A percentile compares a stretch with the other conserved stretches of the same genome.
These are phyloP conservation scores for Zizania latifolia DNA, from an alignment of 176 grass and related monocot species.

Conservation along the genomic window DNA sequence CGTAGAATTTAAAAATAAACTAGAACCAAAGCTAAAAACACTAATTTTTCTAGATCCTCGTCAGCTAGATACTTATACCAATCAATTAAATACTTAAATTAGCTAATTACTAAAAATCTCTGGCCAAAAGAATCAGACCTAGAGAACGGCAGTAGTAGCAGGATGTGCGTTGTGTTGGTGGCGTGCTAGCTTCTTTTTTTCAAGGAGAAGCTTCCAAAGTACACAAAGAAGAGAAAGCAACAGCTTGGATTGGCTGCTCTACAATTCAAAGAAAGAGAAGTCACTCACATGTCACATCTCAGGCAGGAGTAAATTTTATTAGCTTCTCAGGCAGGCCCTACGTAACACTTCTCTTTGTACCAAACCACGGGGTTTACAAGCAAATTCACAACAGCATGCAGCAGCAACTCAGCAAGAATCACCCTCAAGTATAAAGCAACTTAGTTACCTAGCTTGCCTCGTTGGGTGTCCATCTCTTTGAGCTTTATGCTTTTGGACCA, in stretches of 20 bases:
- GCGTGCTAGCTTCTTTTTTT: constrained; percentile 43
- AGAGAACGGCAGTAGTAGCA: background rate
- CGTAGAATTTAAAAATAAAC: no score
- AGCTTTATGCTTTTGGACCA: constrained; percentile 59
- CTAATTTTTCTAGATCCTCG: no score
- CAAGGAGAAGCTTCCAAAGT: constrained; percentile 47
- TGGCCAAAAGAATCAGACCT: no score
- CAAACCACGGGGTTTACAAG: background rate
- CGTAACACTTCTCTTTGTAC: background rate
- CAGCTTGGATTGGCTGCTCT: constrained; percentile 21
- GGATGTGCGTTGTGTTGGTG: background rate
- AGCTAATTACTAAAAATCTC: no score
- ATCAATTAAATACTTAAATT: no score
- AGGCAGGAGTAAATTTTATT: background rate
- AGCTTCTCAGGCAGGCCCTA: background rate
- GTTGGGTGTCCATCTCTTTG: constrained; percentile 25
- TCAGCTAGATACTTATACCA: no score
- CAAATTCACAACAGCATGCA: background rate
- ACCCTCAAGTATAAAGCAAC: constrained; percentile 11
- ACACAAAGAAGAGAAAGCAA: constrained; percentile 24
- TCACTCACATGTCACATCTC: background rate
- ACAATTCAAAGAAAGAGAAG: constrained; percentile 7
- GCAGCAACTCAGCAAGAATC: background rate
- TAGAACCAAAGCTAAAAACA: no score
- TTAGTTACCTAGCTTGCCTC: constrained; percentile 33